Evolutionary conservation across 345 rosid species (phyloP).

Genomic region (Eucalyptus sideroxylon): DNA sequence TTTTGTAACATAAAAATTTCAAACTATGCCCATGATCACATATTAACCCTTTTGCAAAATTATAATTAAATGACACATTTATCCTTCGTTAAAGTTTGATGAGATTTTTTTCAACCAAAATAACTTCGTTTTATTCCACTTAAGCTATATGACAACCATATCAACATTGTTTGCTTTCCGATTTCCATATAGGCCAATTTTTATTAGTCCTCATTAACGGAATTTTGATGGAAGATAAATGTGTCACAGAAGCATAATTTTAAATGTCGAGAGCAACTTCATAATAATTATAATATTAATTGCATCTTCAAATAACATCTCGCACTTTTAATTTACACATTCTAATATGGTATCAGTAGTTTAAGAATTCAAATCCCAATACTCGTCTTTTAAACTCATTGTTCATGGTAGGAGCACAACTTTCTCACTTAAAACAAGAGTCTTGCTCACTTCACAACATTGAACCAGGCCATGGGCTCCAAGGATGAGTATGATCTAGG

Average conservation of each 20-base stretch:
- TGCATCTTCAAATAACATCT: neutral
- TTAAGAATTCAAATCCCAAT: neutral
- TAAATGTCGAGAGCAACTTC: neutral
- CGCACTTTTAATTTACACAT: neutral
- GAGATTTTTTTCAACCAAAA: no score
- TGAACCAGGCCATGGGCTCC: neutral
- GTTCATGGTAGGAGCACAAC: neutral
- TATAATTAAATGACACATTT: neutral
- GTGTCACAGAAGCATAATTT: neutral
- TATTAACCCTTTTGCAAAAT: neutral
- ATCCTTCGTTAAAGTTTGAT: no score
- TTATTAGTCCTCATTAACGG: neutral
- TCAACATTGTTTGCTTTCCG: neutral
- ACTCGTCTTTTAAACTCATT: neutral
- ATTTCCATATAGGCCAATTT: neutral
- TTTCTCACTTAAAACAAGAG: neutral
- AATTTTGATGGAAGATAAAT: neutral
- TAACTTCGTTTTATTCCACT: no score
- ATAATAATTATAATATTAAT: neutral
- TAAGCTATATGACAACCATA: neutral
- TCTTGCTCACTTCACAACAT: neutral
- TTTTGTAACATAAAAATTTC: neutral
- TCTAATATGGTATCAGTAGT: neutral
- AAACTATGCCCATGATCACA: neutral
- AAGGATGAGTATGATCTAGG: no score